Evolutionary conservation across 345 rosid genomes (phyloP).

Genomic region (Lumnitzera racemosa): DNA sequence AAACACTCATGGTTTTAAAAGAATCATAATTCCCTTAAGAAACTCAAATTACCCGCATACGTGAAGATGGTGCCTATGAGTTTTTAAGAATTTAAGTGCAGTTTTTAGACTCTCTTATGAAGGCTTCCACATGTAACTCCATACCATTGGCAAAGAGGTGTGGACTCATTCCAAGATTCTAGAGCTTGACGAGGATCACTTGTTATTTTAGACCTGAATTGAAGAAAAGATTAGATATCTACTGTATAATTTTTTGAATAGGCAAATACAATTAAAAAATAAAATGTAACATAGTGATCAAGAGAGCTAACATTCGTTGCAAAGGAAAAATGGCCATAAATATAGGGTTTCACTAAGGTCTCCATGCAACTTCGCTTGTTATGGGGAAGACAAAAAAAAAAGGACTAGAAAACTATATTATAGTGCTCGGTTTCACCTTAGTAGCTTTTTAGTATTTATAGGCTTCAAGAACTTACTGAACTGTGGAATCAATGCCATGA

Average conservation of each 20-base stretch:
- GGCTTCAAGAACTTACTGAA: too few species aligned
- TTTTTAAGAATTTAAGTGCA: background rate
- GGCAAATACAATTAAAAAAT: too few species aligned
- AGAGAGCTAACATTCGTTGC: too few species aligned
- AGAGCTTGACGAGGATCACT: background rate
- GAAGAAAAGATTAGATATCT: background rate
- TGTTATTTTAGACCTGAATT: background rate
- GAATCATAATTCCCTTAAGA: background rate
- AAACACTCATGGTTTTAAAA: too few species aligned
- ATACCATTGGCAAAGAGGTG: background rate
- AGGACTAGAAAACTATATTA: background rate
- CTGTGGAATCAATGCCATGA: too few species aligned
- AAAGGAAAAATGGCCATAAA: background rate
- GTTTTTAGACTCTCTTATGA: background rate
- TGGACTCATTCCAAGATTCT: conserved; percentile 1
- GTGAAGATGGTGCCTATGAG: background rate
- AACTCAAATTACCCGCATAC: background rate
- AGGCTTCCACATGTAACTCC: background rate
- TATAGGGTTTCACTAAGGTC: too few species aligned
- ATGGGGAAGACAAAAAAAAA: background rate
- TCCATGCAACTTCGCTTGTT: background rate
- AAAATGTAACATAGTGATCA: background rate
- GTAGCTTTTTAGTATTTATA: too few species aligned
- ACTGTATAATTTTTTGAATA: too few species aligned
- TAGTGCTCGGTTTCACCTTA: too few species aligned